Conservation (phyloP, 2,329 filamentous ascomycete species). For the Cladosporium sp. region DNA sequence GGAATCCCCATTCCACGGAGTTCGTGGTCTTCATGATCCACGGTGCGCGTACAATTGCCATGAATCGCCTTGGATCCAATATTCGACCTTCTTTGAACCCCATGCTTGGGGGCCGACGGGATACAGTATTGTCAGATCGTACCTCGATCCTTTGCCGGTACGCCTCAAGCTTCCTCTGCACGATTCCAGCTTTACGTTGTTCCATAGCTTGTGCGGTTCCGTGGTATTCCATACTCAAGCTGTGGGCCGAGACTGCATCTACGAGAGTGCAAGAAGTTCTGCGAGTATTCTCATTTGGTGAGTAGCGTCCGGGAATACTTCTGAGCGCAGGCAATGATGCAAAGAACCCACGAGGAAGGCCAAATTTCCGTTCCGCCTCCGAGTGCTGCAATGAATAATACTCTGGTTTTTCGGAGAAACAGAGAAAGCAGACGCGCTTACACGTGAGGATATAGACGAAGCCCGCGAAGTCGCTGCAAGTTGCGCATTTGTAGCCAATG, state of each 20-base stretch:
- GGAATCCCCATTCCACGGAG: background rate
- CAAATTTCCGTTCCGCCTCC: slow-evolving; percentile 11
- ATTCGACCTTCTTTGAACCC: background rate
- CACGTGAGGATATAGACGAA: slow-evolving; percentile 39
- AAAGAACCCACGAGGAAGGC: slow-evolving; percentile 13
- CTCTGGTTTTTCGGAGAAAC: slow-evolving; percentile 27
- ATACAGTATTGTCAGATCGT: too few species aligned
- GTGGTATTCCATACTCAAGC: slow-evolving; percentile 15
- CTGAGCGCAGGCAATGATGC: slow-evolving; percentile 11
- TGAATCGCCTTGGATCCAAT: slow-evolving; percentile 15
- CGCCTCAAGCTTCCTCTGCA: background rate
- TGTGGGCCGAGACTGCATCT: slow-evolving; percentile 9
- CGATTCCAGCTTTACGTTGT: background rate
- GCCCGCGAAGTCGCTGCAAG: slow-evolving; percentile 35
- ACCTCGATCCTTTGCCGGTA: too few species aligned
- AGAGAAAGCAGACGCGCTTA: slow-evolving; percentile 37
- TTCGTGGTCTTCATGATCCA: background rate
- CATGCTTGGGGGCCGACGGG: background rate
- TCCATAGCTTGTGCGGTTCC: slow-evolving; percentile 17
- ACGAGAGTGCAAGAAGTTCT: slow-evolving; percentile 1
- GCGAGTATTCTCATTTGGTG: slow-evolving; percentile 10
- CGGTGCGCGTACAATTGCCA: slow-evolving; percentile 19
- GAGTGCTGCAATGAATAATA: slow-evolving; percentile 28
- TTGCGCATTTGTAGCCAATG: slow-evolving; percentile 29
- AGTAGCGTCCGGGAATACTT: slow-evolving; percentile 21